These are phyloP conservation scores for Sphagnurus paluster DNA, from an alignment of 1,284 basidiomycete genomes.

Conservation along the genomic window DNA sequence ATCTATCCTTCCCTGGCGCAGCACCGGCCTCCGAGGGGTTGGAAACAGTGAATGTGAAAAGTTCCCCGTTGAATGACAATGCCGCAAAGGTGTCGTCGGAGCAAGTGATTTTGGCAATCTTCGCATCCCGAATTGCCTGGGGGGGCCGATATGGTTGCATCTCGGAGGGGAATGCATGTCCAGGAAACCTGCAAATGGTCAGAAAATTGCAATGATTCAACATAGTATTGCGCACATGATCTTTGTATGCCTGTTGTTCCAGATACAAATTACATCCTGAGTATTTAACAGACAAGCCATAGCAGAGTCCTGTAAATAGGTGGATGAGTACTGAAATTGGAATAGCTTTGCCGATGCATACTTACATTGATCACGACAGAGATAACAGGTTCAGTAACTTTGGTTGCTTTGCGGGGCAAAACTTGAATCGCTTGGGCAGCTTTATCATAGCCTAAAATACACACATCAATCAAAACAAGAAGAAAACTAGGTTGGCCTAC, in stretches of 20 bases:
- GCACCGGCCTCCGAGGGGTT: constrained; percentile 30
- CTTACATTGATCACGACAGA: constrained; percentile 72
- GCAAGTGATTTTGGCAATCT: constrained; percentile 80
- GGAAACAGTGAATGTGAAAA: constrained; percentile 80
- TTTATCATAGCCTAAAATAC: constrained; percentile 67
- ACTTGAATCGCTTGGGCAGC: constrained; percentile 77
- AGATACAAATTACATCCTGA: constrained; percentile 82
- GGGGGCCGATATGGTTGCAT: constrained; percentile 81
- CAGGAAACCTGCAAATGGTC: constrained; percentile 55
- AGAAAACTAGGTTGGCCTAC: constrained; percentile 12
- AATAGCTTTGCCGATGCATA: too few relatives aligned
- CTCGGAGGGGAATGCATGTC: constrained; percentile 68
- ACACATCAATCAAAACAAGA: background rate
- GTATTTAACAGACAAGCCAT: constrained; percentile 78
- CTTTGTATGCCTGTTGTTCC: constrained; percentile 75
- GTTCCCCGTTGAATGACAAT: constrained; percentile 85
- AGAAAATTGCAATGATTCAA: too few relatives aligned
- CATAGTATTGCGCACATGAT: constrained; percentile 61
- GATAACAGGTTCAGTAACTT: constrained; percentile 68
- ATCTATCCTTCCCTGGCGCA: constrained; percentile 25
- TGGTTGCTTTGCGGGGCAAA: constrained; percentile 82
- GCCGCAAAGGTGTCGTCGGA: constrained; percentile 87
- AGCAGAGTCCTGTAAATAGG: constrained; percentile 66
- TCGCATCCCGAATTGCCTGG: constrained; percentile 66
- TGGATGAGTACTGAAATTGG: background rate